Evolutionary conservation across 768 basidiomycete genomes (phyloP).

Genomic region (Suillus plorans): DNA sequence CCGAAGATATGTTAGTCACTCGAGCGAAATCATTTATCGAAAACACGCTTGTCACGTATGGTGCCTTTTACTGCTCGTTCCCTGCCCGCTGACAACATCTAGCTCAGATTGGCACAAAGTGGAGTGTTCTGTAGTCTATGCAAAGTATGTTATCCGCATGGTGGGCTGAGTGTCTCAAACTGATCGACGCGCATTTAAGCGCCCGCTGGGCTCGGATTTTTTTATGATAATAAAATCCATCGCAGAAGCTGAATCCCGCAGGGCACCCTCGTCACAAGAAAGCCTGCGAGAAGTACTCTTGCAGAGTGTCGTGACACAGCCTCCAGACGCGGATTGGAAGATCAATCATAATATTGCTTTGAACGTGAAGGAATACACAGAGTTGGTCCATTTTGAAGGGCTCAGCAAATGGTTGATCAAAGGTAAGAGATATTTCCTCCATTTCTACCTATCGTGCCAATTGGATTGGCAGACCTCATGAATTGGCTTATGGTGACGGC

Average conservation of each 20-base stretch:
- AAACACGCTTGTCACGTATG: slow-evolving; percentile 49
- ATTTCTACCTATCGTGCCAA: slow-evolving; percentile 6
- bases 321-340: slow-evolving; percentile 48
- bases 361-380: slow-evolving; percentile 58
- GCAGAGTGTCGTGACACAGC: slow-evolving; percentile 52
- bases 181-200: slow-evolving; percentile 33
- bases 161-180: background rate
- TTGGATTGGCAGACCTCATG: slow-evolving; percentile 47
- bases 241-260: slow-evolving; percentile 36
- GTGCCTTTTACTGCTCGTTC: background rate
- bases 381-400: slow-evolving; percentile 53
- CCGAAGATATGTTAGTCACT: slow-evolving; percentile 56
- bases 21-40: slow-evolving; percentile 60
- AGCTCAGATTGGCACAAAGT: slow-evolving; percentile 50
- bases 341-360: slow-evolving; percentile 52
- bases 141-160: slow-evolving; percentile 41
- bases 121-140: slow-evolving; percentile 59
- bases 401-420: slow-evolving; percentile 54
- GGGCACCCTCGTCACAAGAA: slow-evolving; percentile 25
- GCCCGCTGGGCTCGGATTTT: slow-evolving; percentile 44
- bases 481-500: slow-evolving; percentile 52
- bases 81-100: background rate
- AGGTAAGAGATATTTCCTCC: slow-evolving; percentile 40
- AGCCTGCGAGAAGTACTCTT: slow-evolving; percentile 49
- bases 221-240: slow-evolving; percentile 55